Conservation (phyloP, 768 basidiomycete species). For the Suillus bovinus region DNA sequence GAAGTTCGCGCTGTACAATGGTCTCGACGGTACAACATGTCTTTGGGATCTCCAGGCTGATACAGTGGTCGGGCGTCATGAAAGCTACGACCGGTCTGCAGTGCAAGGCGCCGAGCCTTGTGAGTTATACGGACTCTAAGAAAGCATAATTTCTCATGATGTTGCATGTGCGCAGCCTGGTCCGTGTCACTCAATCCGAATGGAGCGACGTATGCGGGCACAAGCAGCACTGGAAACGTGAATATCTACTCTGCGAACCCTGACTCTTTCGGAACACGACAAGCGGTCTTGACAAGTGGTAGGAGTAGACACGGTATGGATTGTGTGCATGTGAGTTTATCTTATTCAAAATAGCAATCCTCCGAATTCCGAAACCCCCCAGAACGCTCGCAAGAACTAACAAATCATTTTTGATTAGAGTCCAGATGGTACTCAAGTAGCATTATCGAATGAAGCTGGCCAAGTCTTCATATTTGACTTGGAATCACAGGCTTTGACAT, state of each 20-base stretch:
- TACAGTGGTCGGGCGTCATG: constrained; percentile 59
- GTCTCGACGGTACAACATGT: constrained; percentile 79
- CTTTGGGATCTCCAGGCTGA: constrained; percentile 73
- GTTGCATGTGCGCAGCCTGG: constrained; percentile 57
- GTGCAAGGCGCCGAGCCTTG: constrained; percentile 65
- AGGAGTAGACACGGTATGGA: constrained; percentile 78
- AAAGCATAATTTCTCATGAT: constrained; percentile 3
- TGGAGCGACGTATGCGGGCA: constrained; percentile 71
- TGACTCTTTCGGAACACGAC: constrained; percentile 65
- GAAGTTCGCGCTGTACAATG: constrained; percentile 69
- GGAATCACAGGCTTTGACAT: constrained; percentile 60
- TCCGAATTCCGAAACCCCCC: not conserved
- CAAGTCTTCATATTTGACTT: constrained; percentile 86
- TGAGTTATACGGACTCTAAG: constrained; percentile 37
- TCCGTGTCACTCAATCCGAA: constrained; percentile 79
- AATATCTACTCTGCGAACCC: constrained; percentile 68
- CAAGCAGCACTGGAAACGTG: constrained; percentile 70
- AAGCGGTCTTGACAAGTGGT: constrained; percentile 61
- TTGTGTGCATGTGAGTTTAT: constrained; percentile 60
- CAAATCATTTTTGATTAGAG: constrained; percentile 49
- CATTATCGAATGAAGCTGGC: constrained; percentile 83
- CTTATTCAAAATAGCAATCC: not conserved
- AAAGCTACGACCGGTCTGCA: constrained; percentile 67
- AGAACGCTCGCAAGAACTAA: not conserved
- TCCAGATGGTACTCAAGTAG: constrained; percentile 82